These are phyloP conservation scores for Paramecium primaurelia DNA, from an alignment of 73 alveolate species.

Conservation along the genomic window DNA sequence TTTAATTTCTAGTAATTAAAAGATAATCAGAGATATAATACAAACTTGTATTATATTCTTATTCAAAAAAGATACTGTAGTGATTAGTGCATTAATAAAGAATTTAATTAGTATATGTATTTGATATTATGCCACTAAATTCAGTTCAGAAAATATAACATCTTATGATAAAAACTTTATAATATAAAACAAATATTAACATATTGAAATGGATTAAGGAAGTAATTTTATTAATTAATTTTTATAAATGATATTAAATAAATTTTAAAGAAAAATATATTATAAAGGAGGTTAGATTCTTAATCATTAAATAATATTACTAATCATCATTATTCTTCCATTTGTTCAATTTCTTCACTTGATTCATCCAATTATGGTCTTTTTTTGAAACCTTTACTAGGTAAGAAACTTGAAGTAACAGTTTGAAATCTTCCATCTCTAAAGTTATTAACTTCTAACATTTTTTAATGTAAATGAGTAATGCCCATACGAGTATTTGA, in stretches of 20 bases:
- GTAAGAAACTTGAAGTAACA: slow-evolving; percentile 23
- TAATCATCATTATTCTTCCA: not conserved
- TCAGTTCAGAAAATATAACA: not conserved
- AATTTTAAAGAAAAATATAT: not conserved
- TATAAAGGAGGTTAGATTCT: not conserved
- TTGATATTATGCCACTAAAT: not conserved
- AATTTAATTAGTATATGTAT: not conserved
- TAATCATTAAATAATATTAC: not conserved
- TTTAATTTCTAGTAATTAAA: not conserved
- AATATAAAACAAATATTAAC: not conserved
- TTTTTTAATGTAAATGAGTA: slow-evolving; percentile 40
- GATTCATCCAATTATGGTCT: not conserved
- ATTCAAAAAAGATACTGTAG: not conserved
- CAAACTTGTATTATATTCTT: not conserved
- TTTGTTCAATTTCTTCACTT: not conserved
- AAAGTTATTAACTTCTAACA: slow-evolving; percentile 60
- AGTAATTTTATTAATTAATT: not conserved
- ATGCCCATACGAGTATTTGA: slow-evolving; percentile 43
- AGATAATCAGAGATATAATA: not conserved
- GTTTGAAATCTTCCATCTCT: slow-evolving; percentile 60
- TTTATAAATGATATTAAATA: not conserved
- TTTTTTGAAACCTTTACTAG: not conserved
- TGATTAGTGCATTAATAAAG: not conserved
- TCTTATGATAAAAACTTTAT: not conserved
- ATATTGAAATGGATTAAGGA: not conserved